Evolutionary conservation across 1,139 yeast genomes (phyloP), one percentile per base, ranked within the genome.

Genomic region (Lodderomyces elongisporus): DNA sequence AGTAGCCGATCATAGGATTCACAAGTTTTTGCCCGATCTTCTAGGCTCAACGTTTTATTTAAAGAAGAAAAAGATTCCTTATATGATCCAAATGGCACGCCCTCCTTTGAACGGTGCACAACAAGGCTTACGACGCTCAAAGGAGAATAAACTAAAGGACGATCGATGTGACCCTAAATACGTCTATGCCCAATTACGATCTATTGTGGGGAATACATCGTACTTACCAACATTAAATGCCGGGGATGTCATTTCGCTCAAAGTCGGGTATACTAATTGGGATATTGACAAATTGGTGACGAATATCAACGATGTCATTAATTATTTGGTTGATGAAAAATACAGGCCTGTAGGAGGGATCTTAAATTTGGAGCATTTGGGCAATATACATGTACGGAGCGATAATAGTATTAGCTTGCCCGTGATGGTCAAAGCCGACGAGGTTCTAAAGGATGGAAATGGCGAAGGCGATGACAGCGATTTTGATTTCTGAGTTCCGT

Each of bases 1-100:
- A 2, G 65, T 82, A 12, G 76, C 81, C 4, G 91, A 83, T 54
- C 71, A 75, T 38, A 58, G 89, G 38, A 70, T 81, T 3, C 77
- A 77, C 44, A 75, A 74, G 43, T 58, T 76, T 20, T 56, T 82
- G 25, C 83, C 83, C 0, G 60, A 59, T 5, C 55, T 79, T 0
- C 55, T 82, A 28, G 82, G 83, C 0, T 63, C 70, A 5, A 70
- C 69, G 28, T 78, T 79, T 44, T 80, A 72, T 48, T 58, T 66
- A 42, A 73, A 72, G 46, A 77, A 75, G 39, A 75, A 74, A 40
- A 79, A 77, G 45, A 60, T 78, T 4, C 91, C 91, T 4, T 73
- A 66, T 46, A 71, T 79, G 66, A 51, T 83, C 2, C 84, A 79
- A 51, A 70, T 82, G 77, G 77, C 83, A 1, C 66, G 57, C 41